Evolutionary conservation across 176 grass and related monocot genomes (phyloP).

Genomic region (Lolium rigidum): DNA sequence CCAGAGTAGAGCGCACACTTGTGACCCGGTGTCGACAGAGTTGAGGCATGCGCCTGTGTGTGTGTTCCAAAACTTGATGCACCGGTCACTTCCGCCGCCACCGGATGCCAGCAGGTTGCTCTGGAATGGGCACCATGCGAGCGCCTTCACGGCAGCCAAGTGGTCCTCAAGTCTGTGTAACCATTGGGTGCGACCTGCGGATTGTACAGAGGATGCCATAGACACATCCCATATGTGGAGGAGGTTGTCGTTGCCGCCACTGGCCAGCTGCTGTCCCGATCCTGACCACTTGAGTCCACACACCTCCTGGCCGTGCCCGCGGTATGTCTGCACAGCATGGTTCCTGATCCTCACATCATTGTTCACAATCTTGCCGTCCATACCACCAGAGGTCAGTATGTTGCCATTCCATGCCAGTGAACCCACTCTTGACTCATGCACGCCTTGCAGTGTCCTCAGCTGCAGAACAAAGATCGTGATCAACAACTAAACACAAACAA

Average conservation of each 20-base stretch:
- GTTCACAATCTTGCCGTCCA: slow-evolving; percentile 66
- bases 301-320: slow-evolving; percentile 55
- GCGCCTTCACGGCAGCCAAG: slow-evolving; percentile 59
- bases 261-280: slow-evolving; percentile 59
- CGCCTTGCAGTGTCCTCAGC: slow-evolving; percentile 64
- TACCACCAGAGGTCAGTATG: slow-evolving; percentile 57
- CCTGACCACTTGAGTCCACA: slow-evolving; percentile 67
- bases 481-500: slow-evolving; percentile 16
- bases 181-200: slow-evolving; percentile 53
- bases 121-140: slow-evolving; percentile 73
- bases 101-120: slow-evolving; percentile 67
- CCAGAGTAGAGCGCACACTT: slow-evolving; percentile 58
- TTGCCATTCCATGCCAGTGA: slow-evolving; percentile 61
- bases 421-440: slow-evolving; percentile 53
- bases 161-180: slow-evolving; percentile 55
- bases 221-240: slow-evolving; percentile 69
- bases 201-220: slow-evolving; percentile 50
- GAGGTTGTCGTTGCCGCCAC: slow-evolving; percentile 71
- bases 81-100: slow-evolving; percentile 48
- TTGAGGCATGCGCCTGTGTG: slow-evolving; percentile 66
- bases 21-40: slow-evolving; percentile 58
- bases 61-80: slow-evolving; percentile 78
- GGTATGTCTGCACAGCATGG: slow-evolving; percentile 57
- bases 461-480: slow-evolving; percentile 29
- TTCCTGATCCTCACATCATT: slow-evolving; percentile 64